Base-by-base conservation (phyloP, 148 eudicot species). In the Cornus controversa region DNA sequence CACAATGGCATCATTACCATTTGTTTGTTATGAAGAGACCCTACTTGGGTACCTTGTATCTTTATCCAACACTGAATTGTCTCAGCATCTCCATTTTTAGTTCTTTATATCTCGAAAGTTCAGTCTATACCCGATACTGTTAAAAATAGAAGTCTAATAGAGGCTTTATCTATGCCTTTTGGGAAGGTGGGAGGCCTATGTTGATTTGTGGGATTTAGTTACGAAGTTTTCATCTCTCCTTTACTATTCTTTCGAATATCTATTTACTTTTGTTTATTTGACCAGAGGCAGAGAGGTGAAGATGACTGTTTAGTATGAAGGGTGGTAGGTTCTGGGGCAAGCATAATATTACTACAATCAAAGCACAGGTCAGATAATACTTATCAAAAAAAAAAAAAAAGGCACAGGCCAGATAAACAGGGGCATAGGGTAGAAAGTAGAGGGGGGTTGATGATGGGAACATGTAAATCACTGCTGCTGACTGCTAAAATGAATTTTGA, bases 41-140 rank as follows among this genome's bases (percentile, higher is more conserved):
- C 13, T 14, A 73, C 18, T 73, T 66, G 20, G 31, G 47, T 27
- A 57, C 20, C 20, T 73, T 57, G 65, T 31, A 29, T 25, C 31
- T 71, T 71, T 71, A 31, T 18, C 23, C 23, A 72, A 22, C 58
- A 29, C n/a, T 28, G 66, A 36, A 73, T 57, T 22, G 22, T 73
- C 28, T 31, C 27, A 50, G 15, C 57, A 1, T 50, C 20, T 11
- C 20, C 14, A 50, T 50, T 2, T 50, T 11, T 50, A 16, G 40
- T 31, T 73, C 24, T 29, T 14, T 28, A 65, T 31, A 18, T 73
- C 75, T 10, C 0, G 66, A 11, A 73, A 54, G 31, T 28, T 58
- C 18, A 73, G 11, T 58, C 23, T 11, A 28, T 73, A 29, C 66
- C 66, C 75, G 18, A 72, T 45, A 45, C 13, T 11, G 13, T 50